These are phyloP conservation scores for Colletotrichum caudatum DNA, from an alignment of 2,329 filamentous ascomycete genomes.

Conservation along the genomic window DNA sequence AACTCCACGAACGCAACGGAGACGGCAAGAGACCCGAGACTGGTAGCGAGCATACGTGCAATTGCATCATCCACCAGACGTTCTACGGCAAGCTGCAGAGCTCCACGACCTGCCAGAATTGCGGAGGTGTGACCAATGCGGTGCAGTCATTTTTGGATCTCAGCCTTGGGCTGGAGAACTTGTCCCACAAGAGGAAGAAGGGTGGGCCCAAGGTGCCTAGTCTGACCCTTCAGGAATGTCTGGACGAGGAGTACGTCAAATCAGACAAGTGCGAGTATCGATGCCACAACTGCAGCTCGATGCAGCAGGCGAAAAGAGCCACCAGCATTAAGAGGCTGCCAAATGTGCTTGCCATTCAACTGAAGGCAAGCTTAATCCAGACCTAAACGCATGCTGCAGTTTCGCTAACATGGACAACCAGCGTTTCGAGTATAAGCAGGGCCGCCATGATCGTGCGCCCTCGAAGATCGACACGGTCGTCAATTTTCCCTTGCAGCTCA, in stretches of 20 bases:
- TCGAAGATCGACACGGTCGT: constrained; percentile 91
- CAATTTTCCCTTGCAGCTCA: constrained; percentile 86
- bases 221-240: constrained; percentile 76
- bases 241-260: constrained; percentile 88
- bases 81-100: constrained; percentile 94
- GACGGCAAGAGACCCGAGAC: constrained; percentile 73
- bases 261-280: constrained; percentile 91
- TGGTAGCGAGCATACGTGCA: constrained; percentile 75
- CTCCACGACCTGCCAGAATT: constrained; percentile 91
- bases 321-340: constrained; percentile 87
- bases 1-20: constrained; percentile 85
- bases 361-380: constrained; percentile 73
- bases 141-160: constrained; percentile 93
- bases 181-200: constrained; percentile 75
- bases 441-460: constrained; percentile 73
- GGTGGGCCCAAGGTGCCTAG: constrained; percentile 60
- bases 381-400: no score
- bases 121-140: constrained; percentile 83
- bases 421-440: constrained; percentile 80
- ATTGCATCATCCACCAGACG: constrained; percentile 92
- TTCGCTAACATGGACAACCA: constrained; percentile 46
- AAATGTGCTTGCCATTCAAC: constrained; percentile 89
- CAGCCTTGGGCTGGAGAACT: constrained; percentile 84
- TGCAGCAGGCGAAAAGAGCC: constrained; percentile 85
- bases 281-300: constrained; percentile 82